phyloP scores from a whole-genome alignment of 306 rosid genomes.

The Cucumis cinereus region DNA sequence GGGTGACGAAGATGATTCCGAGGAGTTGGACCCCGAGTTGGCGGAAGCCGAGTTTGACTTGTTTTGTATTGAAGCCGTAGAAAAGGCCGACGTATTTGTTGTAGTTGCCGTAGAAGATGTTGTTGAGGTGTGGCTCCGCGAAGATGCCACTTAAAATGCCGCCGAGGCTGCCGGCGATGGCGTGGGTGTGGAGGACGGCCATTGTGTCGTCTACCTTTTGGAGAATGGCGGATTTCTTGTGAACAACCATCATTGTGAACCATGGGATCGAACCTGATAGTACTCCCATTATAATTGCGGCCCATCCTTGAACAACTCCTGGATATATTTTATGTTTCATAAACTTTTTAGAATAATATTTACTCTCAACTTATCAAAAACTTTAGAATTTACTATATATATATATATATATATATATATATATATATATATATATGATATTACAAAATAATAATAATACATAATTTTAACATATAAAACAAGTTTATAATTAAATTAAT shows the following conservation, averaged over 20 bases:
- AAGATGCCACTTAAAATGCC: constrained; percentile 26
- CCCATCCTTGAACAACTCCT: constrained; percentile 44
- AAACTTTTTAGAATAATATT: too few species aligned
- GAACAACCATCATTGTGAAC: constrained; percentile 38
- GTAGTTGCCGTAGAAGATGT: neutral
- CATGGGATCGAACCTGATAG: constrained; percentile 32
- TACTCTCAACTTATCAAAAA: too few species aligned
- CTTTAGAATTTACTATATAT: too few species aligned
- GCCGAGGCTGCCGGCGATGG: constrained; percentile 30
- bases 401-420: too few species aligned
- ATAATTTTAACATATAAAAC: too few species aligned
- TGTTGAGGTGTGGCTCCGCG: constrained; percentile 22
- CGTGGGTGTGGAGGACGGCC: constrained; percentile 39
- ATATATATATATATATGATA: too few species aligned
- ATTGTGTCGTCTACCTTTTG: constrained; percentile 40
- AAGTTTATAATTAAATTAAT: too few species aligned
- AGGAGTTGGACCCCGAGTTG: constrained; percentile 18
- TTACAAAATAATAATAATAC: too few species aligned
- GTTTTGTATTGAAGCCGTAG: constrained; percentile 14
- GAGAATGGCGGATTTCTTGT: constrained; percentile 21
- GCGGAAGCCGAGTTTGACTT: constrained; percentile 8
- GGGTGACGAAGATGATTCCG: constrained; percentile 14
- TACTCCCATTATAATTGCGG: constrained; percentile 30
- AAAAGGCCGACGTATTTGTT: constrained; percentile 15
- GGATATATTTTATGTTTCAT: neutral